Evolutionary conservation across 352 stramenopile species (phyloP).

Genomic region (Phytophthora foliorum): DNA sequence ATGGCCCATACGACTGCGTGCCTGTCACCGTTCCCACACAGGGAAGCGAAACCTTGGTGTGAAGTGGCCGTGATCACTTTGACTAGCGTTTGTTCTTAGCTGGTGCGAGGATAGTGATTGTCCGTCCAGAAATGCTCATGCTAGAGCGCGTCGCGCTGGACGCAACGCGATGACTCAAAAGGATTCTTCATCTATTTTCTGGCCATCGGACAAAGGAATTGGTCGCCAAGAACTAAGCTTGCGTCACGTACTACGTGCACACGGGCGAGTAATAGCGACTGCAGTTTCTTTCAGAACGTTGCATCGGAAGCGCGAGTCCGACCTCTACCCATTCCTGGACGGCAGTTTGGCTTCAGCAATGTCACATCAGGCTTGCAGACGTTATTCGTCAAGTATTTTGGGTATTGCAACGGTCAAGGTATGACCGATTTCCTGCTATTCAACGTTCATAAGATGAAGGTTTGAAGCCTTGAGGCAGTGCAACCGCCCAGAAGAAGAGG

Average conservation of each 20-base stretch:
- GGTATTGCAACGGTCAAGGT: not conserved
- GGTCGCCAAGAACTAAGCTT: too few species aligned
- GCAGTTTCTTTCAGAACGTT: too few species aligned
- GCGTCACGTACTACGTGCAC: too few species aligned
- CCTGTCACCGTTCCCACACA: conserved; percentile 19
- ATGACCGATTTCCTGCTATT: not conserved
- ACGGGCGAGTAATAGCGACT: too few species aligned
- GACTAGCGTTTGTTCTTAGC: not conserved
- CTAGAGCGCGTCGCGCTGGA: conserved; percentile 16
- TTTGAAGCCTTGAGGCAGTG: not conserved
- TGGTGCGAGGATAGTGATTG: not conserved
- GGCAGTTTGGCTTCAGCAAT: too few species aligned
- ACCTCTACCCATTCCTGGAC: too few species aligned
- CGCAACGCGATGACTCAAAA: conserved; percentile 13
- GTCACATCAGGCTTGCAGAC: too few species aligned
- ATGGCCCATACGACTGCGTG: conserved; percentile 27
- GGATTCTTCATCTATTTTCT: conserved; percentile 34
- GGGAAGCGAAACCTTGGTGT: conserved; percentile 3
- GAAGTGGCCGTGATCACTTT: conserved; percentile 11
- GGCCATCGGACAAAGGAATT: conserved; percentile 13
- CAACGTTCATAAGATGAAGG: conserved; percentile 5
- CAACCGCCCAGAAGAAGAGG: not conserved
- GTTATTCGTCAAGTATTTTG: not conserved
- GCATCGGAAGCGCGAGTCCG: too few species aligned
- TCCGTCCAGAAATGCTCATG: conserved; percentile 14